A percentile compares a stretch with the other conserved stretches of the same genome.
Conservation (phyloP, 1,139 yeast genomes). For the Pichia sorboxylosa region DNA sequence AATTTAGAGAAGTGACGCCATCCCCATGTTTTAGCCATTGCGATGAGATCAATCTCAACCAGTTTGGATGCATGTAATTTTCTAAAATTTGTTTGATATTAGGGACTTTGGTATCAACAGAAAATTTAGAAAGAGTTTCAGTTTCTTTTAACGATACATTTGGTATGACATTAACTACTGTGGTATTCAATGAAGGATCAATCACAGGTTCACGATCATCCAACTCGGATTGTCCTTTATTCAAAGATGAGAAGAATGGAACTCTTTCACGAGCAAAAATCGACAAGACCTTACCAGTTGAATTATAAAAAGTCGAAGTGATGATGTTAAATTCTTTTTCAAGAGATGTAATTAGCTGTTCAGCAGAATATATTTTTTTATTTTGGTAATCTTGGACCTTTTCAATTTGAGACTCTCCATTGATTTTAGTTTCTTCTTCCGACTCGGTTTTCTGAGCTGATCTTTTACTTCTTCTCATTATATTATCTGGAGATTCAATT, state of each 20-base stretch:
- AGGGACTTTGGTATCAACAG: slow-evolving; percentile 42
- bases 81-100: slow-evolving; percentile 54
- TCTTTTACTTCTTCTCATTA: slow-evolving; percentile 3
- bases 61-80: slow-evolving; percentile 73
- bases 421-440: slow-evolving; percentile 3
- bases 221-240: slow-evolving; percentile 45
- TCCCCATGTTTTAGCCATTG: slow-evolving; percentile 61
- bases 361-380: slow-evolving; percentile 21
- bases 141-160: slow-evolving; percentile 26
- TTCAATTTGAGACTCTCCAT: neutral
- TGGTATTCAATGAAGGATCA: slow-evolving; percentile 40
- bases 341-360: slow-evolving; percentile 17
- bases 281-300: slow-evolving; percentile 56
- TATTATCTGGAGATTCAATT: neutral
- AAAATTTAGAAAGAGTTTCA: slow-evolving; percentile 24
- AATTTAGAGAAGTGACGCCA: slow-evolving; percentile 35
- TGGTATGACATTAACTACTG: slow-evolving; percentile 49
- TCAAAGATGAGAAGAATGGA: slow-evolving; percentile 62
- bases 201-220: slow-evolving; percentile 55
- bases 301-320: slow-evolving; percentile 43
- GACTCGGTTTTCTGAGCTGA: slow-evolving; percentile 1
- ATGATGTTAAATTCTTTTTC: slow-evolving; percentile 57
- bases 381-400: no score
- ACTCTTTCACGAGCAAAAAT: slow-evolving; percentile 29
- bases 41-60: slow-evolving; percentile 73